Evolutionary conservation across 2,329 filamentous ascomycete genomes (phyloP), one percentile per base, ranked within the genome.

Genomic region (Beauveria brongniartii): DNA sequence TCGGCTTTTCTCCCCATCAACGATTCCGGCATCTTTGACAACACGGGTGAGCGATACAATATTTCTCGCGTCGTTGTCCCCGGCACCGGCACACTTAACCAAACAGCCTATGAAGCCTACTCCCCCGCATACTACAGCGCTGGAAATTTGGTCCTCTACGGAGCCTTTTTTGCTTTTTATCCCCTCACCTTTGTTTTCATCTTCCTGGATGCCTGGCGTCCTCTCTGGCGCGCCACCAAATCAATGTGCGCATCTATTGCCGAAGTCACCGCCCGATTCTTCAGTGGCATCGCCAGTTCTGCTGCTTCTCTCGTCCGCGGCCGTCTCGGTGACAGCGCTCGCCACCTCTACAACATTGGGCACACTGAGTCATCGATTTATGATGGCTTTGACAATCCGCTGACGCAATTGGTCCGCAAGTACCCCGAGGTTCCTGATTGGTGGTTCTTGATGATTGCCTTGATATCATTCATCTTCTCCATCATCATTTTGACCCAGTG

Each of bases 371-470:
- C 68, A 14, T 72, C 72, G 7, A 77, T 77, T 62, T 78, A 77
- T 60, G 74, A 74, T 2, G 73, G 71, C 3, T 73, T 75, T 5
- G 48, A 51, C 60, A 77, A 81, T 62, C 65, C 77, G 0, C 75
- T 80, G 46, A 76, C 68, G 3, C 68, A 74, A 0, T 66, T 77
- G 1, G 80, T 81, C 77, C 65, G 69, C 5, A 71, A 69, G 3
- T 80, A 80, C 63, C 68, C 69, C 0, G 78, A 80, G 55, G 77
- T 80, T 1, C 78, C 79, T 0, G 78, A 80, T 58, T 81, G 78
- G 78, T 81, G 78, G 72, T 73, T 71, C 26, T 53, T 66, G 18
- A 62, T 61, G 0, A 65, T 67, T 37, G 65, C 64, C 12, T 20
- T 67, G 18, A 40, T 63, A 20, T 66, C 71, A 8, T 68, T 75